Evolutionary conservation across 192 early-diverging fungal species (phyloP).

Genomic region (Coemansia sp.): DNA sequence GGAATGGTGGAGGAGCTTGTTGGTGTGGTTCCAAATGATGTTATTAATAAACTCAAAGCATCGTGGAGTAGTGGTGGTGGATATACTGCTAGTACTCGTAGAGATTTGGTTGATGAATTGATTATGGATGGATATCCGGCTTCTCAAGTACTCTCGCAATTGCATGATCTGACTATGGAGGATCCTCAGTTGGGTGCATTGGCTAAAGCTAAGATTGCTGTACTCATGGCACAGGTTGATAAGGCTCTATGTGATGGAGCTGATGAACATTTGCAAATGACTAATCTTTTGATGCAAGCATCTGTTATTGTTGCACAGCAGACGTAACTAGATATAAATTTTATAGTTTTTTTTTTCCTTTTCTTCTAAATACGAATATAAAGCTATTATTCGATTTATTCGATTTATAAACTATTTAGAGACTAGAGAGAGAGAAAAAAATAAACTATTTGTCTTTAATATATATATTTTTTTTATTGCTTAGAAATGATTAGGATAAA

Average conservation of each 20-base stretch:
- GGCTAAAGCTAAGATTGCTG: constrained; percentile 71
- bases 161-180: constrained; percentile 62
- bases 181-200: constrained; percentile 58
- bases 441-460: too few relatives aligned
- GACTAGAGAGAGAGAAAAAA: not conserved
- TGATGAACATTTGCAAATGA: constrained; percentile 84
- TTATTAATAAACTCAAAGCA: constrained; percentile 60
- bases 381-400: too few relatives aligned
- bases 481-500: too few relatives aligned
- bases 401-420: too few relatives aligned
- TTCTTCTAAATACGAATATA: not conserved
- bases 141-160: constrained; percentile 67
- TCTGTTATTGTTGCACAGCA: constrained; percentile 20
- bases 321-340: not conserved
- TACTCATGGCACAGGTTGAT: constrained; percentile 67
- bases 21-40: constrained; percentile 62
- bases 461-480: too few relatives aligned
- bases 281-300: constrained; percentile 61
- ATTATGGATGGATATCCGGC: constrained; percentile 73
- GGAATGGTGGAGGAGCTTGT: constrained; percentile 71
- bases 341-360: constrained; percentile 1
- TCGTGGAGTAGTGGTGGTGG: constrained; percentile 51
- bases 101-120: constrained; percentile 55
- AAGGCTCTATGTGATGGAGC: constrained; percentile 77
- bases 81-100: constrained; percentile 45